Evolutionary conservation across 306 rosid species (phyloP), one percentile per base, ranked within the genome.

Genomic region (Rosa chinensis): DNA sequence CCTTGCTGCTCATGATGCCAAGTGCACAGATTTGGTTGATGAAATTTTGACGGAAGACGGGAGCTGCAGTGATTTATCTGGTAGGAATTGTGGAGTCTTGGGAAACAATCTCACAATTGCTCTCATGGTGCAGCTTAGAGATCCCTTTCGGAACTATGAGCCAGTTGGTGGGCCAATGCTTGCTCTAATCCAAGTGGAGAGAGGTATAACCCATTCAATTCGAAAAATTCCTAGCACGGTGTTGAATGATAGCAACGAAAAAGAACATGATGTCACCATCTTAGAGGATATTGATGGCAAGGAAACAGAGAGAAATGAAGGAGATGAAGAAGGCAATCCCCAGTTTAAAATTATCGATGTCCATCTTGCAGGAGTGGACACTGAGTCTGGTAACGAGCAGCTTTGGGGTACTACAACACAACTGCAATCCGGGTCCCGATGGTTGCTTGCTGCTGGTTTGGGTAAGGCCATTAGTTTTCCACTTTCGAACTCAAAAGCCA

Each of bases 91-190:
- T 21, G 84, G 92, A 77, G 77, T 89, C 78, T 67, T 93, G 76
- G 94, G 89, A 76, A 83, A 91, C 85, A 83, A 86, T 78, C 80
- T 85, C 73, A 87, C 88, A 10, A 80, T 89, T 55, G 89, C 91
- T 78, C 81, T 84, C 55, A 71, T 39, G 85, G 84, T 89, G 79
- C 97, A 88, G 84, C 94, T 90, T 37, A 85, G 94, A 81, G 90
- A 93, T 78, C 90, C 91, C 61, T 77, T 77, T 21, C 77, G 92
- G 62, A 91, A 88, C 77, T 85, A 86, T 48, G 97, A 88, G 82
- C 85, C 93, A 35, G 94, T 91, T 74, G 94, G 93, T 0, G 76
- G 83, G 61, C 93, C 94, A 35, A 88, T 91, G 90, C 87, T 91
- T 77, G 89, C 86, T 58, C 64, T 93, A 77, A 82, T 90, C 78